Evolutionary conservation across 208 protist species (phyloP), one percentile per base, ranked within the genome.

Genomic region (Tritrichomonas musculus): DNA sequence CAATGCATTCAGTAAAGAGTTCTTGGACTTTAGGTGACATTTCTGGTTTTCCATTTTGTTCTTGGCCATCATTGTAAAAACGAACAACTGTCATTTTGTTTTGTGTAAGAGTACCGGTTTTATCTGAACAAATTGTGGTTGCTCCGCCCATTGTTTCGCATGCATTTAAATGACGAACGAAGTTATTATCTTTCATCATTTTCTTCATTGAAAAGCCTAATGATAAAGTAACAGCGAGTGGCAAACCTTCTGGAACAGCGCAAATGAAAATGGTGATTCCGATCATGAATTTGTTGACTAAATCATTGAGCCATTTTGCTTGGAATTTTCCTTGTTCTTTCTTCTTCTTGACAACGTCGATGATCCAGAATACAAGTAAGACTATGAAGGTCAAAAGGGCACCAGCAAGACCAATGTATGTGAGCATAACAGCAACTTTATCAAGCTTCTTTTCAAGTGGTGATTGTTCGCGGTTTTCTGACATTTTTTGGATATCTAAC

Each of bases 211-310:
- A 93, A 50, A 93, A 94, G 27, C 98, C 98, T 14, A 99, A 95
- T 9, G 98, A 96, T 92, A 99, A 98, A 60, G 98, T 98, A 36
- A 99, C 98, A 2, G 98, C 98, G 0, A 99, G 95, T 50, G 98
- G 98, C 65, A 99, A 95, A 33, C 98, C 98, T 94, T 99, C 98
- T 14, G 98, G 98, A n/a, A n/a, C n/a, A n/a, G n/a, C n/a, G n/a
- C n/a, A n/a, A n/a, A n/a, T n/a, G n/a, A n/a, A n/a, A n/a, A 99
- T 98, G 33, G 97, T 97, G 88, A 96, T 88, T 33, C 69, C 94
- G 20, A 94, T 93, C 66, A 95, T 95, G 80, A 96, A 75, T 36
- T 94, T 93, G 36, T 95, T 39, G 13, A 96, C 66, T 77, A 95
- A 92, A 44, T 57, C 60, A 47, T 25, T 25, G 5, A 77, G 17